phyloP scores from a whole-genome alignment of 2,329 filamentous ascomycete genomes.

The Ophiostoma piceae region DNA sequence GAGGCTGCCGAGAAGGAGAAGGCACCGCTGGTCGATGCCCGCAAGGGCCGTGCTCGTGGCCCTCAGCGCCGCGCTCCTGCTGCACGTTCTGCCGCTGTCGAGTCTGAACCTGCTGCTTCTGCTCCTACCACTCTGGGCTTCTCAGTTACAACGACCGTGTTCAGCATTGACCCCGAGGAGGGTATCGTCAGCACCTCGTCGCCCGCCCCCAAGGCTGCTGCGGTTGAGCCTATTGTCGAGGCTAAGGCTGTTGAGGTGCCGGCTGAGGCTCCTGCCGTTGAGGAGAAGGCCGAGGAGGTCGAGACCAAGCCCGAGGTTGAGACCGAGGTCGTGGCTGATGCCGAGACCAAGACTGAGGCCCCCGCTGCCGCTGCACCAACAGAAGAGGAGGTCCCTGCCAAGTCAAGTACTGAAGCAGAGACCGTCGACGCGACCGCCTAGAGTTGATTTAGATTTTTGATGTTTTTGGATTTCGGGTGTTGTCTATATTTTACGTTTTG shows the following conservation, averaged over 20 bases:
- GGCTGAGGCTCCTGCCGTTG: not conserved
- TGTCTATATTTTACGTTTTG: not conserved
- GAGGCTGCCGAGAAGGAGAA: constrained; percentile 59
- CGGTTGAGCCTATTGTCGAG: constrained; percentile 7
- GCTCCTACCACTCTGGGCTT: constrained; percentile 39
- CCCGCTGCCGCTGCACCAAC: not conserved
- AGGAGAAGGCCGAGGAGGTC: constrained; percentile 1
- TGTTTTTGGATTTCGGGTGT: not conserved
- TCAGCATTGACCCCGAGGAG: constrained; percentile 49
- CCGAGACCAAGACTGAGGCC: not conserved
- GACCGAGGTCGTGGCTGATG: not conserved
- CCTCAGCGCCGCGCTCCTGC: constrained; percentile 56
- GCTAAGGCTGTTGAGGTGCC: not conserved
- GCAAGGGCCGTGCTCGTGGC: constrained; percentile 84
- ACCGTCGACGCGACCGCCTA: not conserved
- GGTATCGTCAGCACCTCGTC: constrained; percentile 39
- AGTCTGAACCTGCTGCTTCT: constrained; percentile 32
- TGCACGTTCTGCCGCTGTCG: constrained; percentile 32
- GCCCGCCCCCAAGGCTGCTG: not conserved
- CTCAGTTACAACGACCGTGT: constrained; percentile 45
- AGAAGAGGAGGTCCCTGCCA: not conserved
- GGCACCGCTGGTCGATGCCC: constrained; percentile 76
- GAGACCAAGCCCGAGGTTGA: constrained; percentile 5
- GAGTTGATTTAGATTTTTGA: not conserved
- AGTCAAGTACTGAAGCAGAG: constrained; percentile 10